Evolutionary conservation across 164 flowering plant species (phyloP).

Genomic region (Paratinospora sagittata): DNA sequence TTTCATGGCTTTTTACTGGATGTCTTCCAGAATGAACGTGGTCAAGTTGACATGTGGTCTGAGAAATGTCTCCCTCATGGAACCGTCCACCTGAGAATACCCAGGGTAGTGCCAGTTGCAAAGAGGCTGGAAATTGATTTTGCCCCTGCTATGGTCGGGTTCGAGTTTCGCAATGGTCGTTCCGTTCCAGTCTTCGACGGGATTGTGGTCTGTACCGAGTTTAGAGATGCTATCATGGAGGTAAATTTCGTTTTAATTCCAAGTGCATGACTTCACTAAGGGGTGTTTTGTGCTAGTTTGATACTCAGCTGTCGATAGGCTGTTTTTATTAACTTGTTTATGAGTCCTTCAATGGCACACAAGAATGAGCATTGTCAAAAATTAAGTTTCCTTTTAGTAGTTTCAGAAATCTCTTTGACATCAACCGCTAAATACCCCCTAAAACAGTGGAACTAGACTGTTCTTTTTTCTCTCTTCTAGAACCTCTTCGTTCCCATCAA

Average conservation of each 20-base stretch:
- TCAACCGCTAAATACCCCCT: not conserved
- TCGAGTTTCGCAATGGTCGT: slow-evolving; percentile 84
- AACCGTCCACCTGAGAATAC: slow-evolving; percentile 79
- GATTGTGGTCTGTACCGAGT: slow-evolving; percentile 84
- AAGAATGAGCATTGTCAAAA: not conserved
- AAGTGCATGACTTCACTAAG: not conserved
- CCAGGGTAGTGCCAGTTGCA: slow-evolving; percentile 60
- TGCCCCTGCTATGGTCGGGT: slow-evolving; percentile 99
- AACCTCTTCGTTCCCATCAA: not conserved
- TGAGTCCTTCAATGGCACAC: not conserved
- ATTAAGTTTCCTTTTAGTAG: not conserved
- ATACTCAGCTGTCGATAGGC: not conserved
- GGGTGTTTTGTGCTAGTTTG: not conserved
- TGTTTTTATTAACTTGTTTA: not conserved
- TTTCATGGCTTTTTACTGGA: slow-evolving; percentile 8
- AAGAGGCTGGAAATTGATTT: slow-evolving; percentile 78
- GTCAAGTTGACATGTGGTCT: slow-evolving; percentile 96
- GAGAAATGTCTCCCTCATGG: slow-evolving; percentile 98
- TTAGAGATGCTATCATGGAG: slow-evolving; percentile 74
- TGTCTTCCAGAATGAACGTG: slow-evolving; percentile 72
- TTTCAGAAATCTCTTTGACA: not conserved
- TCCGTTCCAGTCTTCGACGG: slow-evolving; percentile 75
- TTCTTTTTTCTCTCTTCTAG: not conserved
- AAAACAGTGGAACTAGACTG: not conserved
- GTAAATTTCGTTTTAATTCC: slow-evolving; percentile 26